phyloP scores from a whole-genome alignment of 2,329 filamentous ascomycete genomes.

The Neurospora sp. region DNA sequence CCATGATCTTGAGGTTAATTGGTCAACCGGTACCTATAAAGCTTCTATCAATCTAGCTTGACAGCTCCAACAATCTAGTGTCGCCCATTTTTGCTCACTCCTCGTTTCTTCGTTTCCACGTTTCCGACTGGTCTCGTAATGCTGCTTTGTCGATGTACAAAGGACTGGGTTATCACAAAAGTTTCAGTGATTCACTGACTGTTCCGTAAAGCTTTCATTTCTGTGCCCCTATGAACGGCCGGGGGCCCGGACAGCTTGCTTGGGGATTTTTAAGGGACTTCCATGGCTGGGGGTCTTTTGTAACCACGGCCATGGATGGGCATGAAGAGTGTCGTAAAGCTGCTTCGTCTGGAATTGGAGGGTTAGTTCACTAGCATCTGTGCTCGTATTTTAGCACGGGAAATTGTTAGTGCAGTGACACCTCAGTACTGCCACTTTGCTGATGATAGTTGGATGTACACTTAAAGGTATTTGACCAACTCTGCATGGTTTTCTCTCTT shows the following conservation, averaged over 20 bases:
- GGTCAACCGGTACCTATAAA: not conserved
- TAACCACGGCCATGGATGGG: not conserved
- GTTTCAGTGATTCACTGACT: not conserved
- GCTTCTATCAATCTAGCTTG: not conserved
- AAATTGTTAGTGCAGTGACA: not conserved
- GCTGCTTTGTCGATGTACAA: too few relatives aligned
- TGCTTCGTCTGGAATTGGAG: not conserved
- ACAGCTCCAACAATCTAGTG: not conserved
- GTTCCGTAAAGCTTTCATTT: not conserved
- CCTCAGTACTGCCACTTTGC: not conserved
- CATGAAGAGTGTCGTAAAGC: not conserved
- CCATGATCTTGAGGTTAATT: too few relatives aligned
- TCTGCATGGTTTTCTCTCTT: not conserved
- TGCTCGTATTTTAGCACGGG: fast-evolving
- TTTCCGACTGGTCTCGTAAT: not conserved
- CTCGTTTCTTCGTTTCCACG: too few relatives aligned
- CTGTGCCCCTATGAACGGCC: not conserved
- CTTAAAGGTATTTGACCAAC: too few relatives aligned
- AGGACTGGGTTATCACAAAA: not conserved
- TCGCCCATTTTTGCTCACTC: not conserved
- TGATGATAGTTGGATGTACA: not conserved
- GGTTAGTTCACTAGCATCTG: not conserved
- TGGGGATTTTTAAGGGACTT: not conserved
- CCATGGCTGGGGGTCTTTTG: not conserved
- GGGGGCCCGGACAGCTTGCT: not conserved